Evolutionary conservation across 768 basidiomycete species (phyloP).

Genomic region (Suillus occidentalis): DNA sequence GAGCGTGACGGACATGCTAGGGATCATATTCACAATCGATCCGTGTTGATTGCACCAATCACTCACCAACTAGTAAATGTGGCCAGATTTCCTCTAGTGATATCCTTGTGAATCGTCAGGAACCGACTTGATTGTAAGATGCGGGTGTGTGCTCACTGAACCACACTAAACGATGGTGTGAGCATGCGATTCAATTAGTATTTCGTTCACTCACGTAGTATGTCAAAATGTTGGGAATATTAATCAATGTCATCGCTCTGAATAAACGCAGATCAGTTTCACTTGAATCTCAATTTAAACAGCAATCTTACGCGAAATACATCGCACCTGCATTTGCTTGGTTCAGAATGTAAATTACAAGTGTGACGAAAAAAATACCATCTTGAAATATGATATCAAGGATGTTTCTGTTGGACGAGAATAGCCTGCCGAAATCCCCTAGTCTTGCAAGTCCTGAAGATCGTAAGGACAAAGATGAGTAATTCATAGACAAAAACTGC

Average conservation of each 20-base stretch:
- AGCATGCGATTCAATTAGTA: not conserved
- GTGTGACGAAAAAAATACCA: slow-evolving; percentile 35
- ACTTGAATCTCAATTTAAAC: slow-evolving; percentile 16
- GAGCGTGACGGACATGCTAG: slow-evolving; percentile 50
- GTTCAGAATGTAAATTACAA: not conserved
- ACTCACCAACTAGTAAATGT: slow-evolving; percentile 50
- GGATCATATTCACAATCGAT: not conserved
- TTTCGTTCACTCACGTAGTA: not conserved
- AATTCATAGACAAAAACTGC: slow-evolving; percentile 51
- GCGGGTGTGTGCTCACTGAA: not conserved
- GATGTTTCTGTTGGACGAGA: slow-evolving; percentile 33
- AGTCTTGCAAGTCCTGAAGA: slow-evolving; percentile 43
- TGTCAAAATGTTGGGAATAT: not conserved
- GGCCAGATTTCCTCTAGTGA: slow-evolving; percentile 47
- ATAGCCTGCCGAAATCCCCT: slow-evolving; percentile 23
- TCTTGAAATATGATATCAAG: slow-evolving; percentile 48
- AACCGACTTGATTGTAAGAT: not conserved
- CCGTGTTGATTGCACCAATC: not conserved
- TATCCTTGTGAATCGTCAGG: slow-evolving; percentile 32
- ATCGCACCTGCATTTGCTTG: slow-evolving; percentile 43
- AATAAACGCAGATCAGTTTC: not conserved
- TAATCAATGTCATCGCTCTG: not conserved
- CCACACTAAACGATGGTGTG: not conserved
- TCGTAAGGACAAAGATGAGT: slow-evolving; percentile 47
- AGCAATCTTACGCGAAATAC: slow-evolving; percentile 50